A percentile compares a stretch with the other conserved stretches of the same genome.
Evolutionary conservation across 2,329 filamentous ascomycete species (phyloP).

Genomic region (Clarireedia monteithiana): DNA sequence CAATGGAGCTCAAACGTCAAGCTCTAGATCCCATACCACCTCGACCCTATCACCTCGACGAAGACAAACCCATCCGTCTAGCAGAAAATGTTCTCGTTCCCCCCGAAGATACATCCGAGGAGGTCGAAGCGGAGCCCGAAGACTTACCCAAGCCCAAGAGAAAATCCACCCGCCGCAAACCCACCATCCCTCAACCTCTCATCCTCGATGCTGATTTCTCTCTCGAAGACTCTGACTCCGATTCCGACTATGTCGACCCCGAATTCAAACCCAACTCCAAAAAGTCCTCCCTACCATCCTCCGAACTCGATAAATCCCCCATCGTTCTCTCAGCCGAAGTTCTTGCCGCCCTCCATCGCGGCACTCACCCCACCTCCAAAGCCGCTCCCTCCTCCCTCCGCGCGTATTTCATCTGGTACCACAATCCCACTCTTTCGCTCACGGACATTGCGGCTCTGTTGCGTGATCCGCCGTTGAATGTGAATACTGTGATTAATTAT

Average conservation of each 20-base stretch:
- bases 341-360: slow-evolving; percentile 17
- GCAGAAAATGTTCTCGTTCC: slow-evolving; percentile 35
- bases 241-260: background rate
- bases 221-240: background rate
- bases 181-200: slow-evolving; percentile 16
- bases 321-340: slow-evolving; percentile 21
- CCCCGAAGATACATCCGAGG: slow-evolving; percentile 25
- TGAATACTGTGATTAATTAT: slow-evolving; percentile 48
- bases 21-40: slow-evolving; percentile 63
- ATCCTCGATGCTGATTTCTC: slow-evolving; percentile 20
- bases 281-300: background rate
- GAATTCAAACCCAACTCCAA: background rate
- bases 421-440: slow-evolving; percentile 41
- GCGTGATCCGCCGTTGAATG: slow-evolving; percentile 52
- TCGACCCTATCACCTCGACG: slow-evolving; percentile 60
- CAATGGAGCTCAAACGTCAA: slow-evolving; percentile 60
- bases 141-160: background rate
- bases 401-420: slow-evolving; percentile 58
- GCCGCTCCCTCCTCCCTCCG: slow-evolving; percentile 35
- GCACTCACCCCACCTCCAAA: slow-evolving; percentile 10
- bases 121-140: slow-evolving; percentile 16
- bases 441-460: slow-evolving; percentile 45
- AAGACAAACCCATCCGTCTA: slow-evolving; percentile 53
- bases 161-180: slow-evolving; percentile 2
- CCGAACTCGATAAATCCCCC: slow-evolving; percentile 6